Percentiles rank a stretch among this genome's conserved stretches.
Evolutionary conservation across 768 basidiomycete species (phyloP).

Genomic region (Coprinellus micaceus): DNA sequence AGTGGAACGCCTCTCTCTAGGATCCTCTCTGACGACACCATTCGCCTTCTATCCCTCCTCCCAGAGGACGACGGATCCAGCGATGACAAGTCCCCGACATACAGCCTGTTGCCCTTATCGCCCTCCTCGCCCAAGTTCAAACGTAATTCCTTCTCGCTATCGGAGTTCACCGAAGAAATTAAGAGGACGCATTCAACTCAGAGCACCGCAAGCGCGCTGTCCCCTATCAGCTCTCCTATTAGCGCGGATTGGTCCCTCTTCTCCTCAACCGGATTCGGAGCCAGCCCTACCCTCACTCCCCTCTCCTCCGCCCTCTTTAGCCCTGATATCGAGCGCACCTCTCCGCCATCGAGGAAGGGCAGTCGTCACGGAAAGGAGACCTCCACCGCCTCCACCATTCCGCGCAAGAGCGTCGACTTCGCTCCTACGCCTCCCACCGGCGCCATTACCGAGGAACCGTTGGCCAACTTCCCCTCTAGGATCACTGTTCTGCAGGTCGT

Average conservation of each 20-base stretch:
- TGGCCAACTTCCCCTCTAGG: conserved; percentile 31
- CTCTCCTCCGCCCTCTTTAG: conserved; percentile 59
- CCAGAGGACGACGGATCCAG: conserved; percentile 37
- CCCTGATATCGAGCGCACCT: conserved; percentile 50
- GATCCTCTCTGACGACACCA: conserved; percentile 69
- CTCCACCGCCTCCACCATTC: conserved; percentile 9
- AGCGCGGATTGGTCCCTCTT: conserved; percentile 66
- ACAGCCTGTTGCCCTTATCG: conserved; percentile 26
- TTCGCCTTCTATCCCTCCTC: conserved; percentile 48
- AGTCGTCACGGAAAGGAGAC: conserved; percentile 18
- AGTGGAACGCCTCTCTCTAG: conserved; percentile 40
- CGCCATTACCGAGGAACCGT: not conserved
- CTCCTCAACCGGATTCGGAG: conserved; percentile 58
- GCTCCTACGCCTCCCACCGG: not conserved
- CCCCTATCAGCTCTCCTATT: conserved; percentile 13
- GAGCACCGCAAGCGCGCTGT: not conserved
- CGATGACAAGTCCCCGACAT: conserved; percentile 29
- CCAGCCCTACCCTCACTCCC: conserved; percentile 33
- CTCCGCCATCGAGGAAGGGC: conserved; percentile 25
- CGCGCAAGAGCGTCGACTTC: conserved; percentile 24
- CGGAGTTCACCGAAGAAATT: conserved; percentile 13
- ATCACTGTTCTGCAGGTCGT: conserved; percentile 44
- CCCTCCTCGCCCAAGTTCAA: conserved; percentile 25
- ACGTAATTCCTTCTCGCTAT: conserved; percentile 27
- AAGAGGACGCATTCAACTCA: not conserved